phyloP scores from a whole-genome alignment of 805 yeast species.

The Metschnikowia kofuensis region DNA sequence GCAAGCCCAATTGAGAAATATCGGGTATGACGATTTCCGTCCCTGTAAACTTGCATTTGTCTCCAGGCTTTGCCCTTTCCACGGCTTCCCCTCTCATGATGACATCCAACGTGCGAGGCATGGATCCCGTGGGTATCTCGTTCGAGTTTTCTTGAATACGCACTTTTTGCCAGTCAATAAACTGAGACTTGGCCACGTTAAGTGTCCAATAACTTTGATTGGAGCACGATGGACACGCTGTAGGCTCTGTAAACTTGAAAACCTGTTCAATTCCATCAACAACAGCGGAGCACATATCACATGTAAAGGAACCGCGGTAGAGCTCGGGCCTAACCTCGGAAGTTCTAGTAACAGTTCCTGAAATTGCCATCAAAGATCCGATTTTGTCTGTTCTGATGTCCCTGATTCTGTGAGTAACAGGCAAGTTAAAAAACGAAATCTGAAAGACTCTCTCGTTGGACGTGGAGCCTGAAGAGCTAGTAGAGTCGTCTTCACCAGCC shows the following conservation, averaged over 20 bases:
- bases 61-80: constrained; percentile 97
- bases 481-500: constrained; percentile 29
- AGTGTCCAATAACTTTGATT: constrained; percentile 85
- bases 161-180: constrained; percentile 95
- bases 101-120: constrained; percentile 96
- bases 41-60: constrained; percentile 89
- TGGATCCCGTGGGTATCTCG: constrained; percentile 96
- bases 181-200: constrained; percentile 77
- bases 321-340: constrained; percentile 96
- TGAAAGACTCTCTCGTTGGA: constrained; percentile 76
- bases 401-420: constrained; percentile 78
- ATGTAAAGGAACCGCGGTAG: constrained; percentile 79
- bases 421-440: constrained; percentile 83
- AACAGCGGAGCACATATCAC: constrained; percentile 82
- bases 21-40: constrained; percentile 95
- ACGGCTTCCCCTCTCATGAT: constrained; percentile 91
- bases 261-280: constrained; percentile 90
- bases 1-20: constrained; percentile 87
- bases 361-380: constrained; percentile 77
- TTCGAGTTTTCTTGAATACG: constrained; percentile 94
- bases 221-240: constrained; percentile 85
- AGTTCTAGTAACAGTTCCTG: constrained; percentile 95
- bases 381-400: constrained; percentile 87
- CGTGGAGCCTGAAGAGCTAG: constrained; percentile 44
- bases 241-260: constrained; percentile 92